Base-by-base conservation (phyloP, 1,284 basidiomycete species). In the Pseudozyma sp. region DNA sequence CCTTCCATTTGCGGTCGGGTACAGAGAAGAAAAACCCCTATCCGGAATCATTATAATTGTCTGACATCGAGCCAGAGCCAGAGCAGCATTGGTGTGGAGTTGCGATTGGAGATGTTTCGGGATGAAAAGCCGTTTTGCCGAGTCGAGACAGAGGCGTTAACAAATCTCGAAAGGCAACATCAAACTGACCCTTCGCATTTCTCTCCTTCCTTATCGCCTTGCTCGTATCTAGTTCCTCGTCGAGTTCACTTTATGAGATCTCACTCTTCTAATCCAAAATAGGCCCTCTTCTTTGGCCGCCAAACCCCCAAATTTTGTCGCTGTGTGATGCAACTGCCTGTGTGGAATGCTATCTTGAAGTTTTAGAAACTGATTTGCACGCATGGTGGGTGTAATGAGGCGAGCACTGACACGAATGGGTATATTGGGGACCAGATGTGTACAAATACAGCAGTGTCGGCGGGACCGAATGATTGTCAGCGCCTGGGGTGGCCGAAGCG, bases 21-120 rank as follows among this genome's bases (percentile, higher is more conserved):
- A 64, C 73, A 65, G 69, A 60, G 73, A 70, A 71, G 76, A 78
- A 53, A 78, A 73, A 57, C 49, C 47, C 73, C 76, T 71, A 78
- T 71, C 76, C 76, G 76, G 76, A 78, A 78, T 78, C 76, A 78
- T 76, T 78, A 70, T 72, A 69, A 42, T 57, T 56, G 73, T 78
- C 76, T 78, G 76, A 78, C 53, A 64, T 55, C 45, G 68, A 65
- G 62, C 62, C 58, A 65, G 68, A 65, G 25, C 25, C 25, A 31
- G 25, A 31, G 25, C 25, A 31, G 68, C 62, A 65, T 55, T n/a
- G 52, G 19, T 36, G 53, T 59, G 48, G 48, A 8, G 9, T 11
- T 5, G 36, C 21, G 14, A 18, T 7, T 6, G 21, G 14, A 18
- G 43, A 43, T 18, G 6, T 5, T 12, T 13, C 14, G 14, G 43